phyloP scores from a whole-genome alignment of 805 yeast genomes.

The Priceomyces haplophilus region DNA sequence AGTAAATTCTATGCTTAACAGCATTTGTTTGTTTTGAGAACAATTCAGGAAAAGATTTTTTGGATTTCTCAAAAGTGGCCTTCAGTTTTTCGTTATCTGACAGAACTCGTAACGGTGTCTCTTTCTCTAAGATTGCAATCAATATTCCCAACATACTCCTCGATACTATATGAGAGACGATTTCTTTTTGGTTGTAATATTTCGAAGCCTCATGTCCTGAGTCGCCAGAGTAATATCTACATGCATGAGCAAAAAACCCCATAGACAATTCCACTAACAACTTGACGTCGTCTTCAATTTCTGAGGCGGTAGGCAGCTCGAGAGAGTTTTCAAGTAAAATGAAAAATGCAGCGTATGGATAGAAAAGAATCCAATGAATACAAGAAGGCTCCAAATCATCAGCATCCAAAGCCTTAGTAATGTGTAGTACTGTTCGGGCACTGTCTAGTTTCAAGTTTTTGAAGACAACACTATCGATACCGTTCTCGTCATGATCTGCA shows the following conservation, averaged over 20 bases:
- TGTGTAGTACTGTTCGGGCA: slow-evolving; percentile 35
- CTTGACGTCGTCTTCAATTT: slow-evolving; percentile 25
- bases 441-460: slow-evolving; percentile 31
- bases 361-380: slow-evolving; percentile 31
- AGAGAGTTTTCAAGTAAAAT: slow-evolving; percentile 27
- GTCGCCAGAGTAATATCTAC: neutral
- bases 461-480: slow-evolving; percentile 18
- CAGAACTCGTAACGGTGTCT: slow-evolving; percentile 14
- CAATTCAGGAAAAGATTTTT: slow-evolving; percentile 18
- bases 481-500: slow-evolving; percentile 16
- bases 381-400: slow-evolving; percentile 20
- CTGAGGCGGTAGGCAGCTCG: slow-evolving; percentile 28
- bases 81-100: slow-evolving; percentile 15
- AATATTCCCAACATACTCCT: slow-evolving; percentile 20
- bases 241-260: slow-evolving; percentile 12
- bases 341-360: slow-evolving; percentile 31
- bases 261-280: slow-evolving; percentile 23
- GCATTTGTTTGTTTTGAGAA: slow-evolving; percentile 3
- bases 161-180: slow-evolving; percentile 17
- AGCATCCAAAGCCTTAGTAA: slow-evolving; percentile 20
- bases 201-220: neutral
- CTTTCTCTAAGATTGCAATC: slow-evolving; percentile 21
- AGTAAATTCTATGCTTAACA: neutral
- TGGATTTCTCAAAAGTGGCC: slow-evolving; percentile 15
- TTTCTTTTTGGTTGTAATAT: slow-evolving; percentile 15